Percentiles rank a stretch among this genome's conserved stretches.
Conservation (phyloP, 2,329 filamentous ascomycete genomes). For the Exophiala aquamarina region DNA sequence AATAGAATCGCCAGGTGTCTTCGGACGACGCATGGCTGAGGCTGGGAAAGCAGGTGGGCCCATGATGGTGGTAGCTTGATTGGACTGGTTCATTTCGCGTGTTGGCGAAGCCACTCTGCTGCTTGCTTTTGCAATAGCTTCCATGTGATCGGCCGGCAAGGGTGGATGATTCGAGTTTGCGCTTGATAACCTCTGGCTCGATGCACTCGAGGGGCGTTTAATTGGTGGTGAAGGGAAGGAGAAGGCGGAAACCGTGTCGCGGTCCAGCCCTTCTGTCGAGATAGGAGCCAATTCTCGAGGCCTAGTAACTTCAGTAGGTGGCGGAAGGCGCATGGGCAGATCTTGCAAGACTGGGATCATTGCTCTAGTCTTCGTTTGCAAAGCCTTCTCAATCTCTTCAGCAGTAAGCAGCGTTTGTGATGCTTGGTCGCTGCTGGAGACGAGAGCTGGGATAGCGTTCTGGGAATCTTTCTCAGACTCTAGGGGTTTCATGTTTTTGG, state of each 20-base stretch:
- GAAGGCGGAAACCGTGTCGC: background rate
- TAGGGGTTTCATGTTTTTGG: slow-evolving; percentile 21
- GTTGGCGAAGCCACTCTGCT: slow-evolving; percentile 53
- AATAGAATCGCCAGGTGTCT: slow-evolving; percentile 59
- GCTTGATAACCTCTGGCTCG: slow-evolving; percentile 60
- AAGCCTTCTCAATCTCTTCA: slow-evolving; percentile 73
- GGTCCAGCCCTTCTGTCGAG: background rate
- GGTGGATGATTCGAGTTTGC: slow-evolving; percentile 59
- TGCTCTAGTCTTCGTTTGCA: slow-evolving; percentile 40
- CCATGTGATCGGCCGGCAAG: slow-evolving; percentile 76
- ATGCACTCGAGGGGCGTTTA: slow-evolving; percentile 69
- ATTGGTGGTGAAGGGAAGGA: slow-evolving; percentile 33
- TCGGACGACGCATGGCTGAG: slow-evolving; percentile 67
- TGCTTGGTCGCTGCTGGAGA: slow-evolving; percentile 64
- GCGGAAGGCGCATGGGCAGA: slow-evolving; percentile 15
- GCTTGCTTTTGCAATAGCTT: slow-evolving; percentile 77
- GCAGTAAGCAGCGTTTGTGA: slow-evolving; percentile 85
- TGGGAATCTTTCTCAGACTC: background rate
- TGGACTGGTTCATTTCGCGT: slow-evolving; percentile 8
- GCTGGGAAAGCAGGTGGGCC: slow-evolving; percentile 81
- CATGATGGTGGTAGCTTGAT: slow-evolving; percentile 54
- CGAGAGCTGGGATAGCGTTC: slow-evolving; percentile 28
- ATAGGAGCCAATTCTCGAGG: background rate
- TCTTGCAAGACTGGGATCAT: slow-evolving; percentile 33
- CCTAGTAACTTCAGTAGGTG: slow-evolving; percentile 6